These are phyloP conservation scores for Venturia carpophila DNA, from an alignment of 2,329 filamentous ascomycete genomes.

Conservation along the genomic window DNA sequence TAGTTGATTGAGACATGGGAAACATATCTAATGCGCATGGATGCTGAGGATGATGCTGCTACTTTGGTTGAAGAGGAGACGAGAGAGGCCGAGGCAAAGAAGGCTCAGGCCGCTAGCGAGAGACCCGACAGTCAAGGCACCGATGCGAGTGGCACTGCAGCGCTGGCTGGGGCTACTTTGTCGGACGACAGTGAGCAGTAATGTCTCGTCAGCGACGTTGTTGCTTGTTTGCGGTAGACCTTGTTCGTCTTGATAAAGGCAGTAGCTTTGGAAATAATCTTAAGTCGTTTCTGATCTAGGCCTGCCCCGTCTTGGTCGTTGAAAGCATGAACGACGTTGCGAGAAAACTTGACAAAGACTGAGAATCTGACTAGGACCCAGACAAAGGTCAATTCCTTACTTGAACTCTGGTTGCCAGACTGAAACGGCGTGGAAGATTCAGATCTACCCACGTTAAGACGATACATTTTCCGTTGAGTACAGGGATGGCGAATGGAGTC, in stretches of 20 bases:
- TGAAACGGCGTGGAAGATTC: no score
- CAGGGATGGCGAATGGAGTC: no score
- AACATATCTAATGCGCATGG: constrained; percentile 92
- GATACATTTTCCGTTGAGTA: no score
- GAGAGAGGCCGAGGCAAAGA: constrained; percentile 12
- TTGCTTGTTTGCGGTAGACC: background rate
- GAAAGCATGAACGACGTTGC: no score
- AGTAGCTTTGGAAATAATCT: background rate
- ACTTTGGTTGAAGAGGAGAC: constrained; percentile 14
- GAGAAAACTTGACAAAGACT: background rate
- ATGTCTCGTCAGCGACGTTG: background rate
- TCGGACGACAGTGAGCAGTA: constrained; percentile 1
- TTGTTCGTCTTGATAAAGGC: background rate
- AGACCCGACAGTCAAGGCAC: constrained; percentile 10
- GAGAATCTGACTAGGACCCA: no score
- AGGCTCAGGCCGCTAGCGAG: background rate
- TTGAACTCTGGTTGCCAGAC: no score
- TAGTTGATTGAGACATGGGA: constrained; percentile 88
- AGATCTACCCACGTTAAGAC: no score
- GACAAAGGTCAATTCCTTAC: no score
- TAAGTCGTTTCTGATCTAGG: background rate
- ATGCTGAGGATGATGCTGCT: constrained; percentile 70
- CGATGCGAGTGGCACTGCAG: background rate
- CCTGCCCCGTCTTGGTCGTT: background rate
- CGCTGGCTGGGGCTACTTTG: background rate